A percentile compares a stretch with the other conserved stretches of the same genome.
These are phyloP conservation scores for Penicillium sp. DNA, from an alignment of 2,329 filamentous ascomycete genomes.

Conservation along the genomic window DNA sequence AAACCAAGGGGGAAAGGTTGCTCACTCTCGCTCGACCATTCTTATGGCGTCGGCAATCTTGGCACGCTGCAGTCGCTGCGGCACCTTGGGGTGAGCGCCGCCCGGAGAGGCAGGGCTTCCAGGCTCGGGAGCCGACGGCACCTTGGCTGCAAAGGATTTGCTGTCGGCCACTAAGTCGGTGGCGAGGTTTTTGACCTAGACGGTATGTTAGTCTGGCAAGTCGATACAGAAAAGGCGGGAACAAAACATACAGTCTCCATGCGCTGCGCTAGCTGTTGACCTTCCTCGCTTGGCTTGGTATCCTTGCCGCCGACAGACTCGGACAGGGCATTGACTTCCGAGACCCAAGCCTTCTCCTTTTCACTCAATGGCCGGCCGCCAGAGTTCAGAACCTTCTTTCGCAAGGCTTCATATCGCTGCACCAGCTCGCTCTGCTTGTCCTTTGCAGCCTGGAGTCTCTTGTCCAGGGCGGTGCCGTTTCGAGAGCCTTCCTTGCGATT, in stretches of 20 bases:
- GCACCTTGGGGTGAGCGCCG: slow-evolving; percentile 36
- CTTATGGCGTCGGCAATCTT: slow-evolving; percentile 51
- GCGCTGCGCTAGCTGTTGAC: slow-evolving; percentile 34
- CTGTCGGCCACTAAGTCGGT: slow-evolving; percentile 39
- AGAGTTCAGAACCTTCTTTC: slow-evolving; percentile 45
- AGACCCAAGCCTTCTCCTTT: slow-evolving; percentile 49
- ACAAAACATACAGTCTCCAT: slow-evolving; percentile 41
- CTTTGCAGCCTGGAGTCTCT: slow-evolving; percentile 43
- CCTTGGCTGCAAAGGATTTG: slow-evolving; percentile 35
- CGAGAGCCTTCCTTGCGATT: slow-evolving; percentile 32
- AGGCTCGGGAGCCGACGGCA: slow-evolving; percentile 28
- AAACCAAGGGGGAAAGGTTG: slow-evolving; percentile 4
- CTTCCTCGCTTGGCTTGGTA: slow-evolving; percentile 24
- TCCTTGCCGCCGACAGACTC: slow-evolving; percentile 34
- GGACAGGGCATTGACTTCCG: slow-evolving; percentile 45
- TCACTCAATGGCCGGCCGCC: slow-evolving; percentile 49
- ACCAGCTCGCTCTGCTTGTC: slow-evolving; percentile 44
- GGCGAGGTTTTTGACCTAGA: slow-evolving; percentile 45
- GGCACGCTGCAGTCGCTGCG: slow-evolving; percentile 47
- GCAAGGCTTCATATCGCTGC: slow-evolving; percentile 47
- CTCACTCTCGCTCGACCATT: slow-evolving; percentile 53
- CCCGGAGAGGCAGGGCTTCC: slow-evolving; percentile 33
- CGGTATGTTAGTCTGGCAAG: slow-evolving; percentile 14
- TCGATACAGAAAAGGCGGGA: neutral
- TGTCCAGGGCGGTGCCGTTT: slow-evolving; percentile 39